Evolutionary conservation across 2,329 filamentous ascomycete species (phyloP).

Genomic region (Colletotrichum sp.): DNA sequence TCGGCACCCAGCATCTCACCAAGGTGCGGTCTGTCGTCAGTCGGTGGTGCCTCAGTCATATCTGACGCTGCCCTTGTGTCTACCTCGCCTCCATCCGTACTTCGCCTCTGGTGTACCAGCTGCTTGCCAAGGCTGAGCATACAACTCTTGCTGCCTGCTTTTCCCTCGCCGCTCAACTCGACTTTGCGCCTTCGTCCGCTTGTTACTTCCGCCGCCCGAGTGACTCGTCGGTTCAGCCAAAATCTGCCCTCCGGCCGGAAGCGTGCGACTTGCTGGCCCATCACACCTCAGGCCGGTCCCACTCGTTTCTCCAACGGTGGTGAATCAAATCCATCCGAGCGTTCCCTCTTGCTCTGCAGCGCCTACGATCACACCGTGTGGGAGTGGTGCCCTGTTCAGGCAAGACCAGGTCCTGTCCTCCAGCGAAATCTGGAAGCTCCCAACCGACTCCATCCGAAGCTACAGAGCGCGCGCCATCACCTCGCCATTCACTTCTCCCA

Average conservation of each 20-base stretch:
- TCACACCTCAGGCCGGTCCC: constrained; percentile 12
- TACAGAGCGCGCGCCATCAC: background rate
- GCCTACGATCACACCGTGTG: constrained; percentile 6
- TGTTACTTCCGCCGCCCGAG: background rate
- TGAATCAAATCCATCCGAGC: constrained; percentile 14
- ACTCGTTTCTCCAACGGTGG: constrained; percentile 20
- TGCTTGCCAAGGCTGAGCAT: background rate
- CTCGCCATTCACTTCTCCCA: background rate
- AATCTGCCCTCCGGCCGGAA: constrained; percentile 12
- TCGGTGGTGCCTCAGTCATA: constrained; percentile 7
- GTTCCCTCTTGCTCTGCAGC: constrained; percentile 9
- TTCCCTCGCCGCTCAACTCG: background rate
- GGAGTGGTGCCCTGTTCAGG: background rate
- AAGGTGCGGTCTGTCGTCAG: background rate
- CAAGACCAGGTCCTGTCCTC: background rate
- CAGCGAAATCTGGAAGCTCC: constrained; percentile 8
- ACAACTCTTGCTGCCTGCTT: background rate
- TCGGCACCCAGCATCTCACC: background rate
- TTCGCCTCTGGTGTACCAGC: background rate
- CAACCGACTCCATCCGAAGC: background rate
- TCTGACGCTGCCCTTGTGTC: background rate
- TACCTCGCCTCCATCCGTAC: background rate
- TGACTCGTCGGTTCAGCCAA: background rate
- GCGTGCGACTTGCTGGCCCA: constrained; percentile 10
- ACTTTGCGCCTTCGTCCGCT: background rate